Evolutionary conservation across 441 rosid species (phyloP), one percentile per base, ranked within the genome.

Genomic region (Cnidoscolus chayamansa): DNA sequence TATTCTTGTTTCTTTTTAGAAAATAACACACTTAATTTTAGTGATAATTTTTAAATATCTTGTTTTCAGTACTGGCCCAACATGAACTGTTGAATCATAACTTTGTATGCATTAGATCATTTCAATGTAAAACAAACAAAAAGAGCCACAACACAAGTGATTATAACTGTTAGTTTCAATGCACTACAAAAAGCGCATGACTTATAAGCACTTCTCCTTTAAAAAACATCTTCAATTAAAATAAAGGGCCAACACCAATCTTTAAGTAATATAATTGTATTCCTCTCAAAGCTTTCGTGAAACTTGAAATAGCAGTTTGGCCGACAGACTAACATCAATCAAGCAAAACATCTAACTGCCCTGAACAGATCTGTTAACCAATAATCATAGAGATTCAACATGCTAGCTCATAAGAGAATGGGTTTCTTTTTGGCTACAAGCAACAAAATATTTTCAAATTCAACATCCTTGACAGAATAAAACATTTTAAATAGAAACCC

Each of bases 341-440:
- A 40, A 55, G 10, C 0, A 30, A 65, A 30, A 30, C 9, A 35
- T 54, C 47, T 16, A 35, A 10, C 20, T 56, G 20, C 62, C 8
- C 19, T 11, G 32, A 51, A 51, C 13, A 72, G 51, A 10, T 4
- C 32, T 37, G 51, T 51, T 62, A 72, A 65, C 49, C 49, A 73
- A 60, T 31, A 60, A 74, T 17, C 2, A 35, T 17, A 12, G 25
- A 40, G n/a, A 59, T 59, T 11, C 16, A 40, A 55, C 54, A 40
- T 25, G 8, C 20, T 10, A 65, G 19, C 45, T 67, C 40, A 54
- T 19, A 20, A 40, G 19, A 25, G 12, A 6, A 12, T 10, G 40
- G 40, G 25, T 10, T n/a, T 31, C 1, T 40, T 68, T 55, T 49
- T 17, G 13, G 75, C 67, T 19, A 19, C 19, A 51, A 2, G 48